Base-by-base conservation (phyloP, 2,329 filamentous ascomycete genomes). In the Teratosphaeria pseudoeucalypti region DNA sequence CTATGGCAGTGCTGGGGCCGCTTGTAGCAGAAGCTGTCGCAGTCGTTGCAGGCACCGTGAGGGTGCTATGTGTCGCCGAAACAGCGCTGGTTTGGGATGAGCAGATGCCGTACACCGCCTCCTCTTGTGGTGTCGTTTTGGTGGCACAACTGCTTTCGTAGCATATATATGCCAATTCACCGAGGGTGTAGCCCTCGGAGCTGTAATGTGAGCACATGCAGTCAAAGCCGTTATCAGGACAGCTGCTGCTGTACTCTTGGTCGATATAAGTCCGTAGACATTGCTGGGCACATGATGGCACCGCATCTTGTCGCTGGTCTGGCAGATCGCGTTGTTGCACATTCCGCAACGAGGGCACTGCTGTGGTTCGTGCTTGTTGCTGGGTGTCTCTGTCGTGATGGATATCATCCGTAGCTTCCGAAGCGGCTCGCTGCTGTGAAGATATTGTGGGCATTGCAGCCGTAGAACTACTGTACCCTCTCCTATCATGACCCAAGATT, bases 141-240 rank as follows among this genome's bases (percentile, higher is more conserved):
- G 55, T 23, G 16, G 60, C 16, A 55, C 68, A 70, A 14, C 61
- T 55, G 27, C 53, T 23, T 19, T 62, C 34, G 11, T 67, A 34
- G 56, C 69, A 71, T 32, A 67, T 54, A 55, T 68, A 62, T 1
- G 67, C 70, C 6, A 71, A 60, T 59, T 74, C 72, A 29, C 72
- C 72, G 10, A 74, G 60, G 2, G 70, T 70, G 56, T 63, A 69
- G 12, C 70, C 70, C 39, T 67, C 43, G 12, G 62, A 58, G 61
- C 69, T 70, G 61, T 72, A 72, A 32, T 63, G 47, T 26, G 64
- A 65, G 61, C 71, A 73, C 9, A 73, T 58, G 58, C 71, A 73
- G 1, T 59, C 57, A 11, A 68, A 57, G 14, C 26, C 52, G 52
- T 69, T 64, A 53, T 57, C 47, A 2, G 60, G 53, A 34, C 67